Evolutionary conservation across 805 yeast genomes (phyloP), one percentile per base, ranked within the genome.

Genomic region (Teunomyces atbi): DNA sequence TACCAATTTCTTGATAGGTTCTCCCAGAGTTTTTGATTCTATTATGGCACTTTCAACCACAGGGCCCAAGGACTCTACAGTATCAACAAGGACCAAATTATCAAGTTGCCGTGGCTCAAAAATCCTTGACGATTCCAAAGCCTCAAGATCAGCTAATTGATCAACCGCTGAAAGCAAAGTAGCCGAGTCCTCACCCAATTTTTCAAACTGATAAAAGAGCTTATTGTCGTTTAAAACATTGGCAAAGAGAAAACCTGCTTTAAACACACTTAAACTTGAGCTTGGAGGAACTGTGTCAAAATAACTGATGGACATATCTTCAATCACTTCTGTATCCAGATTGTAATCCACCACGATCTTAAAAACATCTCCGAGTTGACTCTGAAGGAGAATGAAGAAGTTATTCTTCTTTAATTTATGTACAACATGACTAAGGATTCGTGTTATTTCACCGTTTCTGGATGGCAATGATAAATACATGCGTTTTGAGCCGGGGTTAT

Each of bases 261-360:
- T 84, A 51, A 90, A 74, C 35, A 92, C 79, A 33, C 75, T 69
- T 10, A 92, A 55, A 4, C 75, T 60, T 16, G 72, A 69, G 20
- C 86, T 76, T 1, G 76, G 61, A 1, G 90, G 86, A 29, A 88
- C 73, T 0, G 96, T 76, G 58, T 88, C 97, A 63, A 92, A 91
- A 57, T 86, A 90, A 12, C 79, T 71, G 11, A 86, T 71, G n/a
- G 69, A 59, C 7, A 85, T 58, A 1, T 64, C 55, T 1, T 69
- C 68, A 6, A 77, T 74, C 7, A 60, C 57, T 41, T 74, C 77
- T 10, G 64, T 69, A 40, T 77, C 75, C 12, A 69, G 68, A 21
- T 74, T 77, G 6, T 83, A 59, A 15, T 79, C 77, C 3, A 88
- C 69, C 2, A 65, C 54, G 6, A 71, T 41, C 59, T 88, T 90